Evolutionary conservation across 2,329 filamentous ascomycete genomes (phyloP), one percentile per base, ranked within the genome.

Genomic region (Rhynchosporium secalis): DNA sequence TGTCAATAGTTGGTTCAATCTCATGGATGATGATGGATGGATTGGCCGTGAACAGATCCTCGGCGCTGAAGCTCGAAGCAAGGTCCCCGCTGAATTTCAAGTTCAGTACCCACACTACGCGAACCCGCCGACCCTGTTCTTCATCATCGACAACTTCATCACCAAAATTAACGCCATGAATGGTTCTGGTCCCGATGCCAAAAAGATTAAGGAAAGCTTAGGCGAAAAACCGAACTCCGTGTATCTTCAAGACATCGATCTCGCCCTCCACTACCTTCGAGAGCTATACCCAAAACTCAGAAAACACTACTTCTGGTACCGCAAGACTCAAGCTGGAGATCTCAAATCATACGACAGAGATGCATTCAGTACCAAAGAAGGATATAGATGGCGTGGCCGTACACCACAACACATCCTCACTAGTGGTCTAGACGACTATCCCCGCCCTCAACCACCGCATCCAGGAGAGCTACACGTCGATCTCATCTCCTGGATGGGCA

Each of bases 21-120:
- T 96, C 20, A 96, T 98, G 85, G 95, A 99, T 68, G 90, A 95
- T 15, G 92, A 98, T 74, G 95, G 95, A 59, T 99, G 95, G 95
- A 98, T 99, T 73, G 91, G 88, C 3, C 89, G 95, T 57, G 95
- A 99, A 78, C 93, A 97, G 77, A 98, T 99, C 63, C 84, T 99
- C 2, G 95, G 95, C 1, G 77, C 84, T 2, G 95, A 99, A 78
- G 95, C 95, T 52, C 87, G 94, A 66, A 96, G 90, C 82, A 98
- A 97, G 77, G 95, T 99, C 1, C 95, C 95, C 0, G 76, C 82
- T 4, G 93, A 98, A 76, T 99, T 99, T 75, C 93, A 96, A 71
- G 85, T 92, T 13, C 95, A 98, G 73, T 98, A 98, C 73, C 94
- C 95, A 29, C 93, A 98, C 75, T 97, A 97, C 72, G 95, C 95